Evolutionary conservation across 306 rosid genomes (phyloP), one percentile per base, ranked within the genome.

Genomic region (Sicyos baderoa): DNA sequence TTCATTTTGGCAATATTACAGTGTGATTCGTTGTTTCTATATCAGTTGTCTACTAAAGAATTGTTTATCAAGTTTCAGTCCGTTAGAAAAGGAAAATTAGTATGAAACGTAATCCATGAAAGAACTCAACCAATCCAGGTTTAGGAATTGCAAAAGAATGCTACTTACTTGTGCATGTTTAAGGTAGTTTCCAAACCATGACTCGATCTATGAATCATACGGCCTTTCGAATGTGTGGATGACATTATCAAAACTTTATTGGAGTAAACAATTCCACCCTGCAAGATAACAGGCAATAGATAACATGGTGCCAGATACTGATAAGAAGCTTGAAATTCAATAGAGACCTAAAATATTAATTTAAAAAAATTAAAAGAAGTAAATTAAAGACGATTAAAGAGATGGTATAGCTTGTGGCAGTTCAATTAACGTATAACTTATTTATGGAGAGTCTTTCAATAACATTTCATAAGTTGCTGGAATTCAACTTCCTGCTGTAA

Each of bases 241-340:
- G 97, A 82, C 90, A 89, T 77, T 42, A 88, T 70, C 54, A 87
- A 55, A 76, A 91, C 84, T 76, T 82, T 76, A 79, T 91, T 91
- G 52, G 96, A 85, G 86, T 91, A 91, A 76, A 91, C 85, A 74
- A 91, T 71, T 71, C 97, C 97, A 51, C 96, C 97, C 95, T 89
- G 90, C 54, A 81, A 80, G 77, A 74, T 80, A 42, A 35, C 54
- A 73, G 15, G 53, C 60, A 82, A 5, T 62, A 54, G 5, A 40
- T 63, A 18, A 40, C 69, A 63, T 63, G 17, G 21, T 37, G 19
- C 10, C 10, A 5, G 51, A 18, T 21, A 40, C 11, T 62, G 51
- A 63, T 40, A n/a, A 18, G 29, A 62, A 40, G 52, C 52, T 10
- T 40, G 69, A 63, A 17, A 40, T 42, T 19, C 23, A 63, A 40